Evolutionary conservation across 106 monocot species (phyloP), one percentile per base, ranked within the genome.

Genomic region (Cymbidium sinense): DNA sequence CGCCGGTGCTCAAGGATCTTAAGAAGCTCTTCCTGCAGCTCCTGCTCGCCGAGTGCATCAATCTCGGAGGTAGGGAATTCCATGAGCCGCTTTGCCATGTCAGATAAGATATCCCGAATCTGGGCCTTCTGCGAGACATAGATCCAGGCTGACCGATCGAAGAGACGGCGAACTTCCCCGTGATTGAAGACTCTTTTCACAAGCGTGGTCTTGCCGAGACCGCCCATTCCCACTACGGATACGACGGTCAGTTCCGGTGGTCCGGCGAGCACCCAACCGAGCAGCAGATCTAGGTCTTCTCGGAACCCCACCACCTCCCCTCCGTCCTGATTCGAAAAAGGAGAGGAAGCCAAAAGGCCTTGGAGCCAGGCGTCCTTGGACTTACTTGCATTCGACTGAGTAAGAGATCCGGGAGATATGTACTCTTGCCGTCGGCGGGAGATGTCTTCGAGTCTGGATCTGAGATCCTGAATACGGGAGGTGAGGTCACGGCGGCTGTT

Each of bases 71-170:
- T 55, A 2, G 81, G 81, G 5, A 81, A 44, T 43, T 31, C 44
- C 75, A 81, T 73, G 33, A 81, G 81, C 81, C 75, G 64, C 30
- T 64, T 75, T 9, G 75, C 74, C 81, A 81, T 23, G 15, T 75
- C 64, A 18, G 28, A 17, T 15, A 81, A 43, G 29, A 81, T 25
- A 18, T 64, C 39, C 3, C 81, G 27, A 1, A 64, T 37, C 19
- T 52, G 30, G 19, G 28, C 34, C 13, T 30, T 33, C 21, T 25
- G 31, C 3, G 72, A 80, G 25, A 61, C 72, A 62, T 61, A 74
- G 31, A 74, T 21, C 74, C 74, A 58, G 4, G 80, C 73, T 3
- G 19, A 17, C 11, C 34, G 20, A 47, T 70, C 79, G 23, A 70
- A 70, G 70, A 50, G 30, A 33, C 34, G 43, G 17, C 31, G 70